Conservation (phyloP, 495 filamentous ascomycete species). For the Neurospora sp. region DNA sequence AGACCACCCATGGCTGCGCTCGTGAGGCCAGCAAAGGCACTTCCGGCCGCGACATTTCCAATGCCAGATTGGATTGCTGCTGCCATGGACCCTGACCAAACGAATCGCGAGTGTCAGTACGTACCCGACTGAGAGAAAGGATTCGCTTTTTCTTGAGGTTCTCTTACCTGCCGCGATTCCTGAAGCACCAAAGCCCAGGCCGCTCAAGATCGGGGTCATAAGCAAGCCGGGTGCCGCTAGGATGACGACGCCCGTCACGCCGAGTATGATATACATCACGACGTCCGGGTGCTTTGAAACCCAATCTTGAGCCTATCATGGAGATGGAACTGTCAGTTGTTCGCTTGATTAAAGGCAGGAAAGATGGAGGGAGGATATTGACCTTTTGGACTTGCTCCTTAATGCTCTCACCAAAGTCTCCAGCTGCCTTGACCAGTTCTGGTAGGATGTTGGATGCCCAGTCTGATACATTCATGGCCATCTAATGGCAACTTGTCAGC, state of each 20-base stretch:
- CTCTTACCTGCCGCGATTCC: not conserved
- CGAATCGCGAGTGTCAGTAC: not conserved
- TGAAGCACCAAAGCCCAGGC: not conserved
- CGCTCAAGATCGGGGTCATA: not conserved
- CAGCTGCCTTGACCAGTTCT: not conserved
- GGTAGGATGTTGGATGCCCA: not conserved
- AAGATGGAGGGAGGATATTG: not conserved
- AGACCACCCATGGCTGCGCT: not conserved
- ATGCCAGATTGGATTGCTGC: not conserved
- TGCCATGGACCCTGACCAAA: not conserved
- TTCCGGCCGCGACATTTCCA: not conserved
- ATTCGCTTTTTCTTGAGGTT: not conserved
- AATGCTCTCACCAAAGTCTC: not conserved
- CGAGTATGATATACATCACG: not conserved
- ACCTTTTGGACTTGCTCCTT: not conserved
- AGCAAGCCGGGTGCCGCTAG: not conserved
- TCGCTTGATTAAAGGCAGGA: not conserved
- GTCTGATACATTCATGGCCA: not conserved
- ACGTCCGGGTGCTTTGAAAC: not conserved
- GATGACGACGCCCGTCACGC: not conserved
- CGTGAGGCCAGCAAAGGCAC: not conserved
- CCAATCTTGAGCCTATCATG: not conserved
- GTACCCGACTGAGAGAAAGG: not conserved
- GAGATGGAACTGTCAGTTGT: not conserved
- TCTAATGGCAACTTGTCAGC: not conserved